phyloP scores from a whole-genome alignment of 805 yeast genomes.

The Kuraishia cidri region DNA sequence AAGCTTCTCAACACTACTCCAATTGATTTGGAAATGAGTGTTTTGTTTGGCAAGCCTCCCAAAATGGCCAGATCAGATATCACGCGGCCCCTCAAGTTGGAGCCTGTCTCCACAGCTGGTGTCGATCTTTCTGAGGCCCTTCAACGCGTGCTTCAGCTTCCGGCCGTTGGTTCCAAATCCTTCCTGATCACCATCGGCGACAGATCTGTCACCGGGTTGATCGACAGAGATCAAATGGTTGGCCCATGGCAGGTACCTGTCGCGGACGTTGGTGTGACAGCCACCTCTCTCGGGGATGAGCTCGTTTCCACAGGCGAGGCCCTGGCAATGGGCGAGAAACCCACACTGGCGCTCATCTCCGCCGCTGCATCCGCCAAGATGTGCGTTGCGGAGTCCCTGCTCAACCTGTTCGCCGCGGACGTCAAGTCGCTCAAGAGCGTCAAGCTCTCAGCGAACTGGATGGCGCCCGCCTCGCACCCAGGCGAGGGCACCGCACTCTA shows the following conservation, averaged over 20 bases:
- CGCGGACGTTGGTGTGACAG: conserved; percentile 95
- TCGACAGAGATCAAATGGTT: conserved; percentile 96
- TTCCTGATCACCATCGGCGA: conserved; percentile 98
- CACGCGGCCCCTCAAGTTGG: conserved; percentile 49
- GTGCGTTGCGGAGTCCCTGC: conserved; percentile 90
- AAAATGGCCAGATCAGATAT: conserved; percentile 75
- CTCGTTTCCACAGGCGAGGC: conserved; percentile 87
- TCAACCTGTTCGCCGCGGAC: conserved; percentile 87
- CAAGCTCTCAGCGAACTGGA: conserved; percentile 96
- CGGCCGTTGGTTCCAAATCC: conserved; percentile 91
- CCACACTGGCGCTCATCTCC: conserved; percentile 78
- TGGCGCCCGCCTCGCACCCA: conserved; percentile 91
- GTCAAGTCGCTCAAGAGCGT: conserved; percentile 64
- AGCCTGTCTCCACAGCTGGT: conserved; percentile 21
- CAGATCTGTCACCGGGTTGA: conserved; percentile 92
- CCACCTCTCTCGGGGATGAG: conserved; percentile 75
- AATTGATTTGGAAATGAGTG: conserved; percentile 91
- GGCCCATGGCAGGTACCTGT: conserved; percentile 99
- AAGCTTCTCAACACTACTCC: conserved; percentile 72
- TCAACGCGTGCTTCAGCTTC: conserved; percentile 76
- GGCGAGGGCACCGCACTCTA: conserved; percentile 95
- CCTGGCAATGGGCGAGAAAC: conserved; percentile 95
- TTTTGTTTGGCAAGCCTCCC: conserved; percentile 95
- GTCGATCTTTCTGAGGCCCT: conserved; percentile 54
- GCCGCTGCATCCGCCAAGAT: conserved; percentile 90